Evolutionary conservation across 169 alveolate species (phyloP).

Genomic region (Toxoplasma gondii): DNA sequence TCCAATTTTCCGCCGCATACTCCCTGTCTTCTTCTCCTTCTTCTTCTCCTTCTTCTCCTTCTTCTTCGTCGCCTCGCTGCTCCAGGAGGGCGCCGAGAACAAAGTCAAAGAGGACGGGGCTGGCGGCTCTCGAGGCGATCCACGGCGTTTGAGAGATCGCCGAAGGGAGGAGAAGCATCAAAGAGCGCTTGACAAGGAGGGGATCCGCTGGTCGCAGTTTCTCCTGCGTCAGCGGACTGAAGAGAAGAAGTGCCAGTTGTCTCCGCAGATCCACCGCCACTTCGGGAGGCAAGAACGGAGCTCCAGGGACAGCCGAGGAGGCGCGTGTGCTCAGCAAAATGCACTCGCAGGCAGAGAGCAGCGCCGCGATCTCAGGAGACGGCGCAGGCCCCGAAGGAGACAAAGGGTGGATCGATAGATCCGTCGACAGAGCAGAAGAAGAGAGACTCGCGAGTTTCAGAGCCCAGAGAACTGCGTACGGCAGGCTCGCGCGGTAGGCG

Average conservation of each 20-base stretch:
- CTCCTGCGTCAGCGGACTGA: background rate
- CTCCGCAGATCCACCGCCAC: slow-evolving; percentile 8
- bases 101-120: slow-evolving; percentile 1
- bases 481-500: background rate
- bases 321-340: background rate
- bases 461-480: slow-evolving; percentile 25
- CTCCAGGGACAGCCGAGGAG: background rate
- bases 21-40: background rate
- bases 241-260: background rate
- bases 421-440: background rate
- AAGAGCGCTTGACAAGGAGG: background rate
- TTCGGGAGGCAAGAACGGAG: background rate
- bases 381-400: background rate
- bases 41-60: background rate
- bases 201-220: slow-evolving; percentile 12
- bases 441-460: background rate
- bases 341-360: background rate
- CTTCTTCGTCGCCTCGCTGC: background rate
- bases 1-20: background rate
- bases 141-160: background rate
- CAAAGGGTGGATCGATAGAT: background rate
- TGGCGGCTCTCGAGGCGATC: background rate
- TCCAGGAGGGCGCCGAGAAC: slow-evolving; percentile 29
- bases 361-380: background rate
- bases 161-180: background rate